Conservation (phyloP, 2,329 filamentous ascomycete species). For the Xylariaceae sp. region DNA sequence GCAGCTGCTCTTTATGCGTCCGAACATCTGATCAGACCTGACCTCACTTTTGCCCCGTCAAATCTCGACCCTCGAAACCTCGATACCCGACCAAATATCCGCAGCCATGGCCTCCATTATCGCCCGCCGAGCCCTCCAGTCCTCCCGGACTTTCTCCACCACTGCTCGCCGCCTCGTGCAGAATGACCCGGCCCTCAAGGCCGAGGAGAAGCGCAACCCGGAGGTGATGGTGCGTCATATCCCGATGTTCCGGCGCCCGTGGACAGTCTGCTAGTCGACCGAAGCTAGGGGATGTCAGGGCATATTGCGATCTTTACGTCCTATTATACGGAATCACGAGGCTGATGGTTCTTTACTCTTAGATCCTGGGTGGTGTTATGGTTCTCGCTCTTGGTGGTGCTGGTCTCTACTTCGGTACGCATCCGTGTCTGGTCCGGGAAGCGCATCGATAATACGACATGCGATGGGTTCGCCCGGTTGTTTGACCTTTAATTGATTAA, state of each 20-base stretch:
- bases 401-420: constrained; percentile 80
- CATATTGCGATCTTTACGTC: background rate
- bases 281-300: background rate
- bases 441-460: background rate
- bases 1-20: background rate
- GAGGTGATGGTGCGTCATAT: constrained; percentile 42
- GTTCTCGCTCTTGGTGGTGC: constrained; percentile 79
- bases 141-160: constrained; percentile 44
- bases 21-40: background rate
- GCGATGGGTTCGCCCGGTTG: background rate
- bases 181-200: constrained; percentile 43
- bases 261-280: background rate
- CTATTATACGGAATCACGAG: background rate
- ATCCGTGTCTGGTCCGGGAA: constrained; percentile 1
- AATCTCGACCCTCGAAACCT: constrained; percentile 1
- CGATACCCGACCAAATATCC: constrained; percentile 16
- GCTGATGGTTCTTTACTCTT: constrained; percentile 21
- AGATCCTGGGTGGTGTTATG: constrained; percentile 93
- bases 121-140: constrained; percentile 42
- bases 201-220: constrained; percentile 53
- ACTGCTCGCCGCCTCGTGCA: constrained; percentile 45
- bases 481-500: background rate
- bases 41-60: constrained; percentile 9
- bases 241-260: background rate
- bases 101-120: constrained; percentile 52